Base-by-base conservation (phyloP, 805 yeast species). In the Jamesozyma jinghongensis region DNA sequence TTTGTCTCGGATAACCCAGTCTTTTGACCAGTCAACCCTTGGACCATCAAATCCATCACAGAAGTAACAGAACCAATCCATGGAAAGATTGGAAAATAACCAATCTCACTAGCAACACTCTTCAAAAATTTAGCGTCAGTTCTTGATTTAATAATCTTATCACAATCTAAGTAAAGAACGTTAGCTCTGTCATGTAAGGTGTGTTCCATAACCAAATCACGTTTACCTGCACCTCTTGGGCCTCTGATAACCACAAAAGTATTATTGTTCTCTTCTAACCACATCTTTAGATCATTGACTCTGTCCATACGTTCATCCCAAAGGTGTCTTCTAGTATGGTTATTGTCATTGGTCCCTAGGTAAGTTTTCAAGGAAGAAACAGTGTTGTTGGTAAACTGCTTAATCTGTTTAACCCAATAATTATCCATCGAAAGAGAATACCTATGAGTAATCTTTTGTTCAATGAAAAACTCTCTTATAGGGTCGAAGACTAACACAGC, bases 191-290 rank as follows among this genome's bases (percentile, higher is more conserved):
- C 75, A 36, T 69, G 64, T 34, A 85, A 66, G 1, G 82, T 79
- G 52, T 80, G 77, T 34, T 77, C 77, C 55, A 81, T 63, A 4
- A 90, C 87, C 44, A 86, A 65, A 44, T 79, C 90, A 44, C 79
- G 74, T 53, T 92, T 90, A 18, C 97, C 98, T n/a, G 94, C 79
- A 4, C 98, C 98, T 48, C 85, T 73, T 4, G 98, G 97, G 11
- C 98, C 98, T 46, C 80, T 76, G 3, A 92, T 79, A 3, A 92
- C 77, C 19, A 90, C 87, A 56, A 87, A 92, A 1, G 97, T 85
- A 57, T 83, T 81, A n/a, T 79, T 78, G 46, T 87, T 88, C 59
- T 92, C 98, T 43, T 77, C 79, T 5, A 92, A 66, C 92, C 94
- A 84, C 49, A 83, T 66, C 48, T 71, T 73, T 41, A 92, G 55